Base-by-base conservation (phyloP, 1,139 yeast genomes). In the Nakaseomyces glabratus region DNA sequence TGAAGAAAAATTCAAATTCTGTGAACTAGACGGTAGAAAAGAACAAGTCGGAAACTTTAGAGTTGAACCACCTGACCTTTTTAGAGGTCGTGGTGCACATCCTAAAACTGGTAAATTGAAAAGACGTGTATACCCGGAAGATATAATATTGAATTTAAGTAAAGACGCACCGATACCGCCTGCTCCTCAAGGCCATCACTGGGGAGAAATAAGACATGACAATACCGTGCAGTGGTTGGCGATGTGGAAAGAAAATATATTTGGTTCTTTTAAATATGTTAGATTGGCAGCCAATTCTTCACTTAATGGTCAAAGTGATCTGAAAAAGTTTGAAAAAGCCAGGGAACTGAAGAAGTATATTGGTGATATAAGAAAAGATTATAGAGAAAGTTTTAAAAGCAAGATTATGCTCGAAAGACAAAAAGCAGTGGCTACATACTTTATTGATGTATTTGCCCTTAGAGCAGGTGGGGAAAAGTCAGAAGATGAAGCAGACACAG, bases 391-490 rank as follows among this genome's bases (percentile, higher is more conserved):
- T 57, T 63, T 90, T 42, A 82, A 78, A 52, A 80, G 82, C 46
- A 75, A 73, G 43, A 59, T 81, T 35, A 88, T 84, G 94, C 72
- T 76, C 39, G 84, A 82, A 38, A 71, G 98, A 43, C 97, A 90
- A 62, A 74, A 88, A 56, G 96, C 97, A 3, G 84, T 93, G 2
- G 96, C 96, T 2, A 84, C 90, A 35, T 90, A 88, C 57, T 69
- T 90, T 35, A 88, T 90, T 54, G 98, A 90, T 63, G 75, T 79
- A n/a, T 79, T 86, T 55, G 97, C 97, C 0, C 69, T 90, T 44
- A 82, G 97, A 80, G 97, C 97, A 0, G 97, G 97, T 56, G 96
- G 96, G 49, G 97, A 90, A 61, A 88, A 88, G 58, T 84, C 93
- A 12, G 97, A 88, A 7, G 97, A 90, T 51, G 96, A 88, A 56